phyloP scores from a whole-genome alignment of 441 rosid species.

The Aquilaria agallochum region DNA sequence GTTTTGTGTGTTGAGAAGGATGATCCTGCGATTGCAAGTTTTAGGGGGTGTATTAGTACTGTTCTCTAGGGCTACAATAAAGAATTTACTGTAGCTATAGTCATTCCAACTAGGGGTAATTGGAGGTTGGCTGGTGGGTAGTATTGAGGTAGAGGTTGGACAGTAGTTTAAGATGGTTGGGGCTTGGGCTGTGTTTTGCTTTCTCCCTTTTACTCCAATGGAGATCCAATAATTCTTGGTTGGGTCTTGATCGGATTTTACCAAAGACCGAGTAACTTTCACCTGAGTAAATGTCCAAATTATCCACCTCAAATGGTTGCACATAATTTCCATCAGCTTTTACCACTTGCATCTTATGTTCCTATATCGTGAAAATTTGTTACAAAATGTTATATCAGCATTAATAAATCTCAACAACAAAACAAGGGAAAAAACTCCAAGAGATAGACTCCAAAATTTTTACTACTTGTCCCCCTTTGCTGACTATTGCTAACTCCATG shows the following conservation, averaged over 20 bases:
- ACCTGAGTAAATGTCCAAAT: conserved; percentile 66
- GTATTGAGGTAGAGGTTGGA: conserved; percentile 25
- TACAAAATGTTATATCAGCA: no score
- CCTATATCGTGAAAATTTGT: neutral
- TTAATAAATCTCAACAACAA: no score
- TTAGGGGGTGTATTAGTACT: conserved; percentile 31
- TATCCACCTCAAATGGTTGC: conserved; percentile 40
- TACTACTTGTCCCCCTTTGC: no score
- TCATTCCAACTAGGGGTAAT: conserved; percentile 59
- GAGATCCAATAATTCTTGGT: conserved; percentile 50
- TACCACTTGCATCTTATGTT: conserved; percentile 66
- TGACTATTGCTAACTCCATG: no score
- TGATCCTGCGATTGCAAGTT: conserved; percentile 24
- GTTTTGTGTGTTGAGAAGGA: conserved; percentile 67
- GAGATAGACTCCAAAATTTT: no score
- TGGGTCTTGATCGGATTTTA: conserved; percentile 51
- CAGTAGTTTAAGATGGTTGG: conserved; percentile 47
- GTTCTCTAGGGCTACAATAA: conserved; percentile 10
- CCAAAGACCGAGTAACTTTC: conserved; percentile 60
- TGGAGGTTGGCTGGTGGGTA: conserved; percentile 45
- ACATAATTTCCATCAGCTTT: conserved; percentile 79
- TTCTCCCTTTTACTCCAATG: conserved; percentile 47
- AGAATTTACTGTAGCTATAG: conserved; percentile 33
- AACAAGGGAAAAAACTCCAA: no score
- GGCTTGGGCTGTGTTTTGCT: conserved; percentile 46